A percentile compares a stretch with the other conserved stretches of the same genome.
Conservation (phyloP, 78 protist genomes). For the Diacronema lutheri region DNA sequence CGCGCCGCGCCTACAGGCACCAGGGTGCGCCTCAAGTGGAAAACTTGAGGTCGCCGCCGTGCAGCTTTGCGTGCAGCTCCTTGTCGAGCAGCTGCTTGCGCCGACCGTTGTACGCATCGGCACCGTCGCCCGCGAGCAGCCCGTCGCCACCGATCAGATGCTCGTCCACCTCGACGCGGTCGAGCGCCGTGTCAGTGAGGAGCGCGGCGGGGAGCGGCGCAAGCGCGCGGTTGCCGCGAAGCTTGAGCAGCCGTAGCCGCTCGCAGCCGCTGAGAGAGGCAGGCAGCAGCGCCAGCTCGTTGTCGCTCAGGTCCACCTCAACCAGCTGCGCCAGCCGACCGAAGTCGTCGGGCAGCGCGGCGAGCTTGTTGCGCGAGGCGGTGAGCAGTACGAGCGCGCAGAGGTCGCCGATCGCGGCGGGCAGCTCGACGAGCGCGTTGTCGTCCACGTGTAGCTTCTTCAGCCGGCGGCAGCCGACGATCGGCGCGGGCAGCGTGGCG, state of each 20-base stretch:
- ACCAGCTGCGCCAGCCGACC: background rate
- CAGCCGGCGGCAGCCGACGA: background rate
- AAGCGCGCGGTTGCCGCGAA: background rate
- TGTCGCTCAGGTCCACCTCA: background rate
- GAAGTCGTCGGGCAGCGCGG: background rate
- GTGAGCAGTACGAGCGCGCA: background rate
- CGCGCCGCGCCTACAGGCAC: too few relatives aligned
- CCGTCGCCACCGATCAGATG: background rate
- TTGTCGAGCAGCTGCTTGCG: background rate
- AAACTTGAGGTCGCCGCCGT: background rate
- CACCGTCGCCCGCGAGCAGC: background rate
- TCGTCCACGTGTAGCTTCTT: background rate
- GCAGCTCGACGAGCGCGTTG: background rate
- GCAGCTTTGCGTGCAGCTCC: background rate
- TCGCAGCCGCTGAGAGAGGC: background rate
- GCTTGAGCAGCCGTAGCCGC: background rate
- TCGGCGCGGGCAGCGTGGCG: background rate
- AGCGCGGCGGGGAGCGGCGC: background rate
- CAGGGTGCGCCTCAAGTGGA: too few relatives aligned
- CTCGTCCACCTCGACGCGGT: background rate
- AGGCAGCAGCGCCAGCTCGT: background rate
- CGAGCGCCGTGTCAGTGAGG: background rate
- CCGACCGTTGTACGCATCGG: background rate
- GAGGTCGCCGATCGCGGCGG: slow-evolving; percentile 2
- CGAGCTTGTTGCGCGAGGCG: background rate